These are phyloP conservation scores for Allomyces javanicus DNA, from an alignment of 192 early-diverging fungal species.

Conservation along the genomic window DNA sequence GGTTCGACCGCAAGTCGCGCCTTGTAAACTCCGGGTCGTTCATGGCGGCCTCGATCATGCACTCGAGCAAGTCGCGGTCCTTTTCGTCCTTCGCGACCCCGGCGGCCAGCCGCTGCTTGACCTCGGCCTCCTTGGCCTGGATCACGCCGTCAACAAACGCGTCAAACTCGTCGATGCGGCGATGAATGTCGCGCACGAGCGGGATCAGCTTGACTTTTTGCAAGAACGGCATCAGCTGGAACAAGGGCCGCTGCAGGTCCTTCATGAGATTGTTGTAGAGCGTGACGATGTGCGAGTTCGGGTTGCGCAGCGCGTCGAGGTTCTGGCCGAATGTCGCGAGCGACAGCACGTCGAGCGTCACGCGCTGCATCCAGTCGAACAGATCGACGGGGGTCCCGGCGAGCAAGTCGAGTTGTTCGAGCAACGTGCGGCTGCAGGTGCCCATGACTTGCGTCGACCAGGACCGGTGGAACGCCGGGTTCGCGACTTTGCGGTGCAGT, in stretches of 20 bases:
- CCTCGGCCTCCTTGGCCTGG: too few species aligned
- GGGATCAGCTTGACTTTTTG: too few species aligned
- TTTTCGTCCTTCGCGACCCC: too few species aligned
- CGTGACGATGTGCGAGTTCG: not conserved
- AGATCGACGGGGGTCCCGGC: not conserved
- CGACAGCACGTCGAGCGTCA: not conserved
- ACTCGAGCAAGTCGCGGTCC: not conserved
- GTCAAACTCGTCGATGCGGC: too few species aligned
- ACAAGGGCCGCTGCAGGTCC: too few species aligned
- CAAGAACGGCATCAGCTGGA: too few species aligned
- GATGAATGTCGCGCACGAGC: too few species aligned
- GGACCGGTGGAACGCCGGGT: not conserved
- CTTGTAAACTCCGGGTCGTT: not conserved
- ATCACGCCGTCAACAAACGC: too few species aligned
- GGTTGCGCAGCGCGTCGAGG: not conserved
- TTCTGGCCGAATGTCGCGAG: not conserved
- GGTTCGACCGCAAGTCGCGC: not conserved
- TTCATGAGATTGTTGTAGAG: not conserved
- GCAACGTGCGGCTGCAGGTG: not conserved
- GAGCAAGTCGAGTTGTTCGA: not conserved
- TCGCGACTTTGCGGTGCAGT: not conserved
- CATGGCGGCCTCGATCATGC: not conserved
- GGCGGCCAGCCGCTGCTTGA: too few species aligned
- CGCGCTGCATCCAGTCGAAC: not conserved
- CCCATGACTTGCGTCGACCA: not conserved